Percentiles rank a stretch among this genome's conserved stretches.
Evolutionary conservation across 2,329 filamentous ascomycete genomes (phyloP).

Genomic region (Aspergillus brasiliensis): DNA sequence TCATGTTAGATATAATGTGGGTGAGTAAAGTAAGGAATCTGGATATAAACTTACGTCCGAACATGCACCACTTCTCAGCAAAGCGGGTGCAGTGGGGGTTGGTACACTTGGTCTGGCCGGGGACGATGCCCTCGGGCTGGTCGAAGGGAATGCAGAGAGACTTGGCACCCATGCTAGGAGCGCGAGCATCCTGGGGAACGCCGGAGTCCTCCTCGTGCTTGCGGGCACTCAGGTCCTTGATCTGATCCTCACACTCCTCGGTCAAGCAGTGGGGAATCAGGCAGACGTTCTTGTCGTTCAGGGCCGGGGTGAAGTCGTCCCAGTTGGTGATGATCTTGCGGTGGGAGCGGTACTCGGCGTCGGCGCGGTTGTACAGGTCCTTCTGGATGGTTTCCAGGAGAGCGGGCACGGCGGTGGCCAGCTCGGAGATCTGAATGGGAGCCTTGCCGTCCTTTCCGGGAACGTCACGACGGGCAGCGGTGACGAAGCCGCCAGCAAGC

Average conservation of each 20-base stretch:
- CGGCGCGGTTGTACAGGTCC: conserved; percentile 77
- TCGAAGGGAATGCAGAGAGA: conserved; percentile 79
- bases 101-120: conserved; percentile 85
- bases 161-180: conserved; percentile 76
- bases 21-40: not conserved
- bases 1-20: conserved; percentile 9
- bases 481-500: conserved; percentile 79
- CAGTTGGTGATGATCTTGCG: conserved; percentile 80
- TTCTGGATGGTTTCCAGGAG: conserved; percentile 88
- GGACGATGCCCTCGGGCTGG: conserved; percentile 77
- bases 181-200: conserved; percentile 71
- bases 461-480: conserved; percentile 83
- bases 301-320: conserved; percentile 85
- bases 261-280: conserved; percentile 88
- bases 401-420: conserved; percentile 72
- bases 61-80: conserved; percentile 89
- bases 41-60: conserved; percentile 64
- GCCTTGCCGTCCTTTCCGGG: conserved; percentile 68
- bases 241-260: conserved; percentile 84
- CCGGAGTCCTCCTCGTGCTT: conserved; percentile 63
- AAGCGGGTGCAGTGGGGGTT: conserved; percentile 79
- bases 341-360: conserved; percentile 76
- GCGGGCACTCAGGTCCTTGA: conserved; percentile 88
- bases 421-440: conserved; percentile 72
- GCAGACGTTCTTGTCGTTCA: conserved; percentile 90